Evolutionary conservation across 352 stramenopile species (phyloP).

Genomic region (Phytopythium delawarense): DNA sequence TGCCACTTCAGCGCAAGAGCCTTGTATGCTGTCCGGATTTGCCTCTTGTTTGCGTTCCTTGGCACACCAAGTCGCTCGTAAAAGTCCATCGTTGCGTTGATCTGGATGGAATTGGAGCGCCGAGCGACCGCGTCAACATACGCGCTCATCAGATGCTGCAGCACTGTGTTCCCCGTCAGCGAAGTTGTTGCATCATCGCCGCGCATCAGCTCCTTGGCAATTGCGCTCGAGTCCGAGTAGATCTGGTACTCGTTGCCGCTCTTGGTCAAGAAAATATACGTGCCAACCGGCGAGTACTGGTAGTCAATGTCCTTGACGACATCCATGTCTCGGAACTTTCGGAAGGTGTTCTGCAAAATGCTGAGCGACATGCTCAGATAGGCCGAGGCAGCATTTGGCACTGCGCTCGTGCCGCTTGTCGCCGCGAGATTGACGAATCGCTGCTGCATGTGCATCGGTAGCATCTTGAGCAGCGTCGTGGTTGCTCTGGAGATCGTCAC

Average conservation of each 20-base stretch:
- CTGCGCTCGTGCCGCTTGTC: constrained; percentile 18
- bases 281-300: constrained; percentile 70
- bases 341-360: constrained; percentile 78
- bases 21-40: constrained; percentile 78
- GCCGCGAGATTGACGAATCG: constrained; percentile 40
- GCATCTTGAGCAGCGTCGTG: constrained; percentile 60
- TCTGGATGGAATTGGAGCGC: constrained; percentile 73
- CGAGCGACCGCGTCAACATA: constrained; percentile 69
- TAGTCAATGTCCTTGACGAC: constrained; percentile 76
- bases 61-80: constrained; percentile 78
- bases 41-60: constrained; percentile 50
- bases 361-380: constrained; percentile 80
- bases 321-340: constrained; percentile 73
- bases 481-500: constrained; percentile 81
- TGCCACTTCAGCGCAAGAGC: constrained; percentile 83
- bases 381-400: constrained; percentile 45
- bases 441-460: constrained; percentile 73
- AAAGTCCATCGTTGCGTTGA: constrained; percentile 81
- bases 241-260: constrained; percentile 42
- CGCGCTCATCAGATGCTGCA: constrained; percentile 84
- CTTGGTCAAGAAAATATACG: constrained; percentile 78
- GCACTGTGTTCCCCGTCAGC: constrained; percentile 68
- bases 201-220: constrained; percentile 37
- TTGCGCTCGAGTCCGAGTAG: constrained; percentile 33
- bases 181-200: constrained; percentile 44